Base-by-base conservation (phyloP, 1,284 basidiomycete genomes). In the Irpex sp. region DNA sequence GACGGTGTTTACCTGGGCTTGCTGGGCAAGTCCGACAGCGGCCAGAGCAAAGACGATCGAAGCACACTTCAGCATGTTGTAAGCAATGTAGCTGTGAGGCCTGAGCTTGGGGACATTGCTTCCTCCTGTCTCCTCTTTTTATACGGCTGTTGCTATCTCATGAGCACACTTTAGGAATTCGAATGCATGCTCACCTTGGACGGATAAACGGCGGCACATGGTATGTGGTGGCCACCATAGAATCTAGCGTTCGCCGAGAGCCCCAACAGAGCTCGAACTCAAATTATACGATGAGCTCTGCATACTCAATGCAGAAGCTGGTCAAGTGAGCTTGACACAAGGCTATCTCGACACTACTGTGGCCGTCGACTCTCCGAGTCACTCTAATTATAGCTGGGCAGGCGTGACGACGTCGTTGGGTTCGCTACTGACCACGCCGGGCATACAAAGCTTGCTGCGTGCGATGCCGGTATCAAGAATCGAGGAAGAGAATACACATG, bases 21-120 rank as follows among this genome's bases (percentile, higher is more conserved):
- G 65, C 60, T 71, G 71, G 21, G 72, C 67, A 58, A 65, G 62
- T 21, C 63, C 68, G 36, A 68, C 64, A 21, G 70, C 63, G n/a
- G 66, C 64, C 48, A 65, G 64, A 21, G 70, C 70, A 37, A 73
- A 65, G 56, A 73, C 36, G 54, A 63, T 57, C 36, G 64, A 59
- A 19, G 69, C 61, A 69, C 66, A 68, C 66, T 70, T 72, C 70
- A 73, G 69, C 56, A 67, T 67, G 37, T 44, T 64, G 47, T 47
- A n/a, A 2, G 40, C 40, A 2, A 47, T 2, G 40, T 11, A 47
- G n/a, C 0, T 13, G 40, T 5, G 40, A 47, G n/a, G 40, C 40
- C n/a, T n/a, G n/a, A 47, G 40, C 31, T 34, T 34, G 31, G 31
- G 1, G 31, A 34, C 31, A 34, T 34, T 34, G 31, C 31, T 34